Base-by-base conservation (phyloP, 2,329 filamentous ascomycete species). In the Fusarium humuli region DNA sequence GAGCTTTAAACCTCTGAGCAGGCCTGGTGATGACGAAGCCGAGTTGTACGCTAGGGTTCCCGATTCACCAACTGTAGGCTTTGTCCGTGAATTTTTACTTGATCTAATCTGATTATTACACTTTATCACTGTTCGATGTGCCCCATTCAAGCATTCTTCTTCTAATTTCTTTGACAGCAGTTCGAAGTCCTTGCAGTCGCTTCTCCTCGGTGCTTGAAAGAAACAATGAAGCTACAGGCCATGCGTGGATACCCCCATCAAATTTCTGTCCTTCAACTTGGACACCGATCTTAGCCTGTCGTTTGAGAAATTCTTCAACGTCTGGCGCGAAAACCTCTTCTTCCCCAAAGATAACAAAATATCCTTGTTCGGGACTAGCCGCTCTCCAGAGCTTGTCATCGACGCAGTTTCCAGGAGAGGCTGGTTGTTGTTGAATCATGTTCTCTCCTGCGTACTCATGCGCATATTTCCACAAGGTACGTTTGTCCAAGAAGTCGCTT, bases 241-340 rank as follows among this genome's bases (percentile, higher is more conserved):
- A 97, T 13, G 91, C 93, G 79, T 97, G 93, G 61, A 96, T 90
- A 5, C 88, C 90, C 16, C 88, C 90, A 29, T 84, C 80, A 70
- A 92, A 89, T 74, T 88, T 87, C 73, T 87, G 83, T 58, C 83
- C 84, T 57, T 84, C 82, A n/a, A 91, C 84, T 40, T 85, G 77
- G 34, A 88, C 79, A 5, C 85, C 85, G 16, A 85, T 83, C 52
- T 83, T 84, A 61, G 83, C 81, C 60, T 93, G 82, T 30, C 87
- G 79, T 14, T 80, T 78, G 14, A 92, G 82, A 64, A 94, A 81
- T 25, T 85, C 83, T 69, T 87, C 83, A 20, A 93, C 91, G 69
- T 94, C 92, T 0, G 89, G 86, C 2, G 88, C 89, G 69, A 97
- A 90, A 1, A 96, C 90, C 77, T 97, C 94, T 77, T 94, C 92